Evolutionary conservation across 495 filamentous ascomycete genomes (phyloP).

Genomic region (Glutinoglossum americanum): DNA sequence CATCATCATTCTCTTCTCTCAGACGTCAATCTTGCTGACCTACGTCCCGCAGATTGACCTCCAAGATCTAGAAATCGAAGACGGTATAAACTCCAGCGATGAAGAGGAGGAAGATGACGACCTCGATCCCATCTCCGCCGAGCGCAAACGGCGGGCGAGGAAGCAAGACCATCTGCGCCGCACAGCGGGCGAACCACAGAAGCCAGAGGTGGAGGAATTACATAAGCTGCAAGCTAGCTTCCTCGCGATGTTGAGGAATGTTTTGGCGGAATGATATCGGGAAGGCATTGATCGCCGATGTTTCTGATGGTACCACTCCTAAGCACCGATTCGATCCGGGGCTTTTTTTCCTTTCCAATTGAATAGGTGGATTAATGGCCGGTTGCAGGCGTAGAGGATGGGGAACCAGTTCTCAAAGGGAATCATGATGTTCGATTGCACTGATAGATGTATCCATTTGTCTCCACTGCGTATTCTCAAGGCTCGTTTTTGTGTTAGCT

Average conservation of each 20-base stretch:
- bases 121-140: constrained; percentile 65
- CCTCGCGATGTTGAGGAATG: constrained; percentile 60
- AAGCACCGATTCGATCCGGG: not conserved
- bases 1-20: not conserved
- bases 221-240: constrained; percentile 60
- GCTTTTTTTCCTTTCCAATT: not conserved
- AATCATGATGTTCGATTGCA: too few relatives aligned
- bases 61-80: constrained; percentile 62
- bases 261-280: constrained; percentile 43
- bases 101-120: constrained; percentile 59
- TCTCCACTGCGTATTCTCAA: too few relatives aligned
- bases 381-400: too few relatives aligned
- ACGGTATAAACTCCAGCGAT: constrained; percentile 36
- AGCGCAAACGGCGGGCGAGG: constrained; percentile 51
- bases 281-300: too few relatives aligned
- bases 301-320: too few relatives aligned
- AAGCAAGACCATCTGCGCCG: constrained; percentile 60
- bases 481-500: too few relatives aligned
- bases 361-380: not conserved
- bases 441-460: too few relatives aligned
- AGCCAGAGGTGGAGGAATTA: constrained; percentile 62
- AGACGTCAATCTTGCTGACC: not conserved
- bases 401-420: too few relatives aligned
- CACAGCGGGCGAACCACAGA: constrained; percentile 72
- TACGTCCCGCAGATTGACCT: constrained; percentile 33